phyloP scores from a whole-genome alignment of 805 yeast genomes.

The Torulaspora maleeae region DNA sequence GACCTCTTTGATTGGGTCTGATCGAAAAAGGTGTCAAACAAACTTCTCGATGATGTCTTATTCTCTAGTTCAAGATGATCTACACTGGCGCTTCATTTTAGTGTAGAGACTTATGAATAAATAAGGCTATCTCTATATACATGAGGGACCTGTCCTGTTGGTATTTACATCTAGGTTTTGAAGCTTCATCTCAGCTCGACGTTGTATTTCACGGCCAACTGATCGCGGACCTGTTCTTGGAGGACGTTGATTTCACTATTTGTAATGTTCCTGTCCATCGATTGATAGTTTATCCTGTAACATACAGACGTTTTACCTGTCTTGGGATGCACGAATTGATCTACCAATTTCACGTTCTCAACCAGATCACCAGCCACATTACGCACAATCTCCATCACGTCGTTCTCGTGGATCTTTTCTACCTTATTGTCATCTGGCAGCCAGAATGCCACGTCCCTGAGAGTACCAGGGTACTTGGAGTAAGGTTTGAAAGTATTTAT shows the following conservation, averaged over 20 bases:
- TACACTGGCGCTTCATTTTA: background rate
- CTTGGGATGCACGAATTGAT: slow-evolving; percentile 82
- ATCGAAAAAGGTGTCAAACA: too few relatives aligned
- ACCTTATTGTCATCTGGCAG: slow-evolving; percentile 41
- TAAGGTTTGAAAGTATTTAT: slow-evolving; percentile 79
- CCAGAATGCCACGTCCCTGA: slow-evolving; percentile 92
- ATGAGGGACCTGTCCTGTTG: background rate
- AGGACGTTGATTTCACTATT: slow-evolving; percentile 75
- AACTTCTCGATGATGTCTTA: background rate
- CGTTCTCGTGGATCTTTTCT: slow-evolving; percentile 67
- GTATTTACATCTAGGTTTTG: slow-evolving; percentile 1
- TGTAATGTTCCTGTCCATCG: slow-evolving; percentile 90
- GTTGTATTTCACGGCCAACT: slow-evolving; percentile 47
- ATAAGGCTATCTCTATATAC: background rate
- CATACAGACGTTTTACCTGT: slow-evolving; percentile 73
- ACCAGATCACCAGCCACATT: slow-evolving; percentile 80
- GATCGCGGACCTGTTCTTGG: slow-evolving; percentile 59
- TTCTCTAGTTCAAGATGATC: slow-evolving; percentile 2
- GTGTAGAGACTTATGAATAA: too few relatives aligned
- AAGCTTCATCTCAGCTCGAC: slow-evolving; percentile 51
- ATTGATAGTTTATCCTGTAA: slow-evolving; percentile 86
- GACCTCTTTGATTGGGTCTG: background rate
- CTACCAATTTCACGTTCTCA: slow-evolving; percentile 76
- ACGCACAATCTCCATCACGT: slow-evolving; percentile 89
- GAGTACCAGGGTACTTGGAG: slow-evolving; percentile 84